These are phyloP conservation scores for Cercospora citrullina DNA, from an alignment of 2,329 filamentous ascomycete species.

Conservation along the genomic window DNA sequence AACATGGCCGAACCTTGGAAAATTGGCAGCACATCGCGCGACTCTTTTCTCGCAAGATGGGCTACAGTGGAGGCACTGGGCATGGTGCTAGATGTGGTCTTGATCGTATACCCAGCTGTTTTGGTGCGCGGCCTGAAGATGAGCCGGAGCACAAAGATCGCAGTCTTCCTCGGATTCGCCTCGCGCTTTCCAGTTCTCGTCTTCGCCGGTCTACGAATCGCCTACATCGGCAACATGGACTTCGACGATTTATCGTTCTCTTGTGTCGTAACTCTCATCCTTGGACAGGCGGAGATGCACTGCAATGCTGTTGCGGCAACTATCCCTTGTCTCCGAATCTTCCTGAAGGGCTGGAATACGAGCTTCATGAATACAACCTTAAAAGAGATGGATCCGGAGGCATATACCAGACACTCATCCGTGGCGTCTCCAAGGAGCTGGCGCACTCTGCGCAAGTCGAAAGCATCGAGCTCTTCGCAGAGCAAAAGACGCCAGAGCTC, in stretches of 20 bases:
- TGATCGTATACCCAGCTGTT: slow-evolving; percentile 12
- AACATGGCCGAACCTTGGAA: slow-evolving; percentile 6
- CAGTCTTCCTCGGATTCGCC: slow-evolving; percentile 24
- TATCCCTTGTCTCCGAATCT: slow-evolving; percentile 27
- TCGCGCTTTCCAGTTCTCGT: slow-evolving; percentile 20
- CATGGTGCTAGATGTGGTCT: slow-evolving; percentile 15
- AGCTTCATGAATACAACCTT: slow-evolving; percentile 16
- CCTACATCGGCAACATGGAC: slow-evolving; percentile 10
- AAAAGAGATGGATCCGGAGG: slow-evolving; percentile 12
- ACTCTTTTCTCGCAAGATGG: slow-evolving; percentile 11
- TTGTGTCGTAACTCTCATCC: slow-evolving; percentile 17
- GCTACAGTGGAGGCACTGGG: slow-evolving; percentile 11
- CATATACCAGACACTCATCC: slow-evolving; percentile 14
- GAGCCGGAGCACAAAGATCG: slow-evolving; percentile 18
- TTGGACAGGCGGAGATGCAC: slow-evolving; percentile 27
- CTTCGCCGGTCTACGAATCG: slow-evolving; percentile 19
- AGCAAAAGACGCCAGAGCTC: slow-evolving; percentile 9
- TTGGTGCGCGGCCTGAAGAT: slow-evolving; percentile 26
- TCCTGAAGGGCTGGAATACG: slow-evolving; percentile 28
- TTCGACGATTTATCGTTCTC: slow-evolving; percentile 20
- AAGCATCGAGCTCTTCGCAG: background rate
- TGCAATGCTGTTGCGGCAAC: slow-evolving; percentile 27
- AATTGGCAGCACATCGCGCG: slow-evolving; percentile 1
- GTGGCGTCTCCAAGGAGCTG: background rate
- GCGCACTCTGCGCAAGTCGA: background rate